Evolutionary conservation across 495 filamentous ascomycete genomes (phyloP).

Genomic region (Hapsidospora chrysogenum): DNA sequence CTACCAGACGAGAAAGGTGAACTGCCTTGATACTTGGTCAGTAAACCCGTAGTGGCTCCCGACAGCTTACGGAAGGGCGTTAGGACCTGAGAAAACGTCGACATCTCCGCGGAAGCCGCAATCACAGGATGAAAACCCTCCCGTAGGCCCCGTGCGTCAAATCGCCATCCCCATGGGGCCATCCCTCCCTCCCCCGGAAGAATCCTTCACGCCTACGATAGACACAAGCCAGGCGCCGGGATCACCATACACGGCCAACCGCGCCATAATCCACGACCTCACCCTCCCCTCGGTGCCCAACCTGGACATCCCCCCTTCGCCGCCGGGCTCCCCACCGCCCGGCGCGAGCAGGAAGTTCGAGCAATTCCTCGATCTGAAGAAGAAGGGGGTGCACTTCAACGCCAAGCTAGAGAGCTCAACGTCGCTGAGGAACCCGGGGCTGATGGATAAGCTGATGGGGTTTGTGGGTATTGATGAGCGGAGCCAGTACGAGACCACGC

Average conservation of each 20-base stretch:
- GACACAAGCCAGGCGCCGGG: slow-evolving; percentile 19
- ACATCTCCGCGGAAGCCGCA: too few species aligned
- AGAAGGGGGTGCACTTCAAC: slow-evolving; percentile 82
- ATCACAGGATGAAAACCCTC: neutral
- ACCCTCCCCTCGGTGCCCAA: slow-evolving; percentile 72
- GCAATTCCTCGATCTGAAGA: slow-evolving; percentile 73
- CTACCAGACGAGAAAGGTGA: too few species aligned
- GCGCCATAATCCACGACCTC: slow-evolving; percentile 54
- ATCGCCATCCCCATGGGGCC: neutral
- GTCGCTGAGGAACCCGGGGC: slow-evolving; percentile 63
- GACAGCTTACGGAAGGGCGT: too few species aligned
- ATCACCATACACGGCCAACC: slow-evolving; percentile 54
- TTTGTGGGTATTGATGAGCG: slow-evolving; percentile 55
- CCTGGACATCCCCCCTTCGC: slow-evolving; percentile 70
- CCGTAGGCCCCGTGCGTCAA: neutral
- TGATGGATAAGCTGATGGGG: slow-evolving; percentile 61
- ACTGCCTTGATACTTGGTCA: too few species aligned
- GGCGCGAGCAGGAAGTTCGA: slow-evolving; percentile 55
- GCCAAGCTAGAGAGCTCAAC: slow-evolving; percentile 52
- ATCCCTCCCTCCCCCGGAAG: neutral
- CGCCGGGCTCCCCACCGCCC: slow-evolving; percentile 55
- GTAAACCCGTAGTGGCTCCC: too few species aligned
- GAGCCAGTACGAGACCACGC: slow-evolving; percentile 57
- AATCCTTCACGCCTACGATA: neutral
- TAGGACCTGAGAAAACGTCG: too few species aligned